Conservation (phyloP, 768 basidiomycete species). For the Tylopilus plumbeoviolaceoides region DNA sequence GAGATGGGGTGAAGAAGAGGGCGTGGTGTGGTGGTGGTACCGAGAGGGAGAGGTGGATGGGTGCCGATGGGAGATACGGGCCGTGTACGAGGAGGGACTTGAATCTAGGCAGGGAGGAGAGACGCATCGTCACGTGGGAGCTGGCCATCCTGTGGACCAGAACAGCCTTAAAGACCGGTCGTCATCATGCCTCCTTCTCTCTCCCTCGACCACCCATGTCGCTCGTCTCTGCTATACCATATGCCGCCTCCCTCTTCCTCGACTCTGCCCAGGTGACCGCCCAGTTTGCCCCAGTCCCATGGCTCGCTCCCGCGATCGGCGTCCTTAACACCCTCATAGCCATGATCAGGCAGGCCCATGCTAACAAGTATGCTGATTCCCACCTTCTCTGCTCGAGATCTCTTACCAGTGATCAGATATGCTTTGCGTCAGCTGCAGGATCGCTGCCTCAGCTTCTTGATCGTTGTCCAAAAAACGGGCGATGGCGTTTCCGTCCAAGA, state of each 20-base stretch:
- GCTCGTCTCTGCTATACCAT: slow-evolving; percentile 6
- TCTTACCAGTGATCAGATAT: slow-evolving; percentile 28
- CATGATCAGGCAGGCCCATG: slow-evolving; percentile 43
- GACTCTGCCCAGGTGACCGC: slow-evolving; percentile 41
- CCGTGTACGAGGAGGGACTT: slow-evolving; percentile 61
- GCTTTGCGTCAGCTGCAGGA: slow-evolving; percentile 43
- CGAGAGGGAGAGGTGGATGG: slow-evolving; percentile 63
- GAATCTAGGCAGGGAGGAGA: slow-evolving; percentile 53
- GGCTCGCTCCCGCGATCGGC: slow-evolving; percentile 40
- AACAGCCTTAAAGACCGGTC: slow-evolving; percentile 4
- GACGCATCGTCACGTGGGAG: slow-evolving; percentile 25
- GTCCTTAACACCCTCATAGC: slow-evolving; percentile 41
- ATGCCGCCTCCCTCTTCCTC: slow-evolving; percentile 12
- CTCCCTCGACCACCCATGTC: slow-evolving; percentile 12
- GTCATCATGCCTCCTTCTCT: not conserved
- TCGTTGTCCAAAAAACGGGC: slow-evolving; percentile 34
- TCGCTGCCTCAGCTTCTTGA: slow-evolving; percentile 42
- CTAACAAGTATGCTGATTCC: slow-evolving; percentile 40
- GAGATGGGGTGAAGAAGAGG: slow-evolving; percentile 54
- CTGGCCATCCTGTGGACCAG: slow-evolving; percentile 18
- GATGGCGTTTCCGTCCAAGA: slow-evolving; percentile 27
- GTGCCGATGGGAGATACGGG: slow-evolving; percentile 60
- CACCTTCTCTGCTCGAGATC: not conserved
- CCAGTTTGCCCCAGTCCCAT: slow-evolving; percentile 46
- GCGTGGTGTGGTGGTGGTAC: slow-evolving; percentile 31